These are phyloP conservation scores for Rosa hybrid DNA, from an alignment of 331 rosid species.

Conservation along the genomic window DNA sequence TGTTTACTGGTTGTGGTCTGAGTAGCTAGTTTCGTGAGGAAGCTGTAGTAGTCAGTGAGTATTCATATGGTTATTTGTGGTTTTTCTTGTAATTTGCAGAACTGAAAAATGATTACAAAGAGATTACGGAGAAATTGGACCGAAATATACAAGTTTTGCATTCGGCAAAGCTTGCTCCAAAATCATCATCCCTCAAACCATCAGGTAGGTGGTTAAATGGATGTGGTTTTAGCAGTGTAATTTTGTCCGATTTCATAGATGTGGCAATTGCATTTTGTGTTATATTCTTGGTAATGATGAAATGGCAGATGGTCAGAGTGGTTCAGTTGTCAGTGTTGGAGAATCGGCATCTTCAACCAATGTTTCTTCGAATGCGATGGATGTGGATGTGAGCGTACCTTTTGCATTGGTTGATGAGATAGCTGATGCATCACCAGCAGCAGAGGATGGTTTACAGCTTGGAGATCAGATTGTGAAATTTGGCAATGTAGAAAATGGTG, in stretches of 20 bases:
- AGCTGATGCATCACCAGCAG: constrained; percentile 84
- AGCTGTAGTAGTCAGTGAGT: background rate
- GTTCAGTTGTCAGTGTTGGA: constrained; percentile 30
- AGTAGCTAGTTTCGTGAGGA: background rate
- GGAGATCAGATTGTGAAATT: constrained; percentile 90
- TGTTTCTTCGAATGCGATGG: constrained; percentile 50
- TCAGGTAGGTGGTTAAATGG: constrained; percentile 47
- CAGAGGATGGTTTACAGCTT: constrained; percentile 88
- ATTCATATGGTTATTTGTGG: constrained; percentile 2
- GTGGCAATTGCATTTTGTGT: constrained; percentile 11
- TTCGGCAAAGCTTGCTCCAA: constrained; percentile 54
- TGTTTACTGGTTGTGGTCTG: background rate
- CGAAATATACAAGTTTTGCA: constrained; percentile 72
- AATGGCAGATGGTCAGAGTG: constrained; percentile 41
- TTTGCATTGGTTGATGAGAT: constrained; percentile 92
- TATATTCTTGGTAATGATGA: constrained; percentile 30
- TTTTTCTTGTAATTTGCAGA: constrained; percentile 38
- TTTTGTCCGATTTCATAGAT: background rate
- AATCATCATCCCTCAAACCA: constrained; percentile 31
- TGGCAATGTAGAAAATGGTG: constrained; percentile 83
- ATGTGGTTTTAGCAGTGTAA: background rate
- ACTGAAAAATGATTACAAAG: constrained; percentile 70
- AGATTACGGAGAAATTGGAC: constrained; percentile 67
- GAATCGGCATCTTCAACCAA: constrained; percentile 43
- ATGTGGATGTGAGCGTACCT: constrained; percentile 62